Percentiles rank a stretch among this genome's conserved stretches.
Conservation (phyloP, 345 rosid species). For the Syzygium oleosum region DNA sequence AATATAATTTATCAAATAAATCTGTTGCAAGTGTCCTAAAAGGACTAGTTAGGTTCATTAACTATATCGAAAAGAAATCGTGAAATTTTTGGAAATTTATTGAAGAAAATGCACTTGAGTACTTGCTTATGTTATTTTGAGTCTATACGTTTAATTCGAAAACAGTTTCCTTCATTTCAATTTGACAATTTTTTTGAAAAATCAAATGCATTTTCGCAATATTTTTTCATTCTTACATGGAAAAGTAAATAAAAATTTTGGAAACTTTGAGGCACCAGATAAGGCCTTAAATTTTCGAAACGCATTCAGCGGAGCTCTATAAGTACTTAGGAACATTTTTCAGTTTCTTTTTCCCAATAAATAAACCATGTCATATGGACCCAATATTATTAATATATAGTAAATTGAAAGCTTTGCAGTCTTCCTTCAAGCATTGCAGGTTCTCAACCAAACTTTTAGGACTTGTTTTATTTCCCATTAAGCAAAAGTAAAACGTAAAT, state of each 20-base stretch:
- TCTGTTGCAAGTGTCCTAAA: neutral
- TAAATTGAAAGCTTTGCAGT: neutral
- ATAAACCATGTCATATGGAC: neutral
- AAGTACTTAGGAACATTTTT: neutral
- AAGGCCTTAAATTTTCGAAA: too few relatives aligned
- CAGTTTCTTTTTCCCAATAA: too few relatives aligned
- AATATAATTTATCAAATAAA: neutral
- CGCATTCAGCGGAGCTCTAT: neutral
- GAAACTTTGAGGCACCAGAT: neutral
- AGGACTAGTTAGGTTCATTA: neutral
- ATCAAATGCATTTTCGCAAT: too few relatives aligned
- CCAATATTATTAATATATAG: neutral
- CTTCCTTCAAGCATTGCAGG: neutral
- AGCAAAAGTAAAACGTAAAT: too few relatives aligned
- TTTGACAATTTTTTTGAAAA: neutral
- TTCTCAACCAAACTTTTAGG: fast-evolving
- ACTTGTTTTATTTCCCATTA: neutral
- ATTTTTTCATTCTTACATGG: too few relatives aligned
- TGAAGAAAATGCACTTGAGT: neutral
- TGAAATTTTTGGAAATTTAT: neutral
- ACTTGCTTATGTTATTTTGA: neutral
- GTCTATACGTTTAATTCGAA: neutral
- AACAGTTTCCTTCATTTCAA: neutral
- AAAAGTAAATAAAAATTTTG: neutral
- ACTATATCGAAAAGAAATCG: neutral